These are phyloP conservation scores for Aspergillus chevalieri DNA, from an alignment of 2,329 filamentous ascomycete genomes.

Conservation along the genomic window DNA sequence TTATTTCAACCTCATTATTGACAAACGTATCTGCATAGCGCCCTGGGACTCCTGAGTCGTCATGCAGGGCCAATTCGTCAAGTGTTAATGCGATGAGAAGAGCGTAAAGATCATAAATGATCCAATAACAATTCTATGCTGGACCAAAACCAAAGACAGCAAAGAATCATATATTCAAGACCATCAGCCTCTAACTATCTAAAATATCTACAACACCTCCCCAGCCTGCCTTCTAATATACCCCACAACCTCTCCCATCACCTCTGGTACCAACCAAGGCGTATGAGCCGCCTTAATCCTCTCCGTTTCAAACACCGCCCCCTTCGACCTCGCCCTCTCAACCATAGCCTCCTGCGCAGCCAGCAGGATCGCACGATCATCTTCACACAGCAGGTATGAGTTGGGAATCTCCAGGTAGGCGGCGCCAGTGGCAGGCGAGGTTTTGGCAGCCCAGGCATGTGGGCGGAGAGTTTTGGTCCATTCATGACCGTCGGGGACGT, in stretches of 20 bases:
- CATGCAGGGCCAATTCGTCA: no score
- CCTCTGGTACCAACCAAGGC: conserved; percentile 21
- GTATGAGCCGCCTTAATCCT: conserved; percentile 22
- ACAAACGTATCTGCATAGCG: no score
- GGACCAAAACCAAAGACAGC: no score
- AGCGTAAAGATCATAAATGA: no score
- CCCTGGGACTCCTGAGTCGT: no score
- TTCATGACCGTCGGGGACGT: conserved; percentile 21
- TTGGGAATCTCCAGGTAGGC: conserved; percentile 21
- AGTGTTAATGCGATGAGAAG: no score
- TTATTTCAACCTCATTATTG: no score
- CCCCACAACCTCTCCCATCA: conserved; percentile 13
- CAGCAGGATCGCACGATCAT: conserved; percentile 25
- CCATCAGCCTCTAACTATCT: no score
- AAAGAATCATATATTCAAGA: no score
- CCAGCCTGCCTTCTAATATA: conserved; percentile 15
- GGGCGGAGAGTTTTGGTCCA: conserved; percentile 25
- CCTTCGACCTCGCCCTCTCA: conserved; percentile 20
- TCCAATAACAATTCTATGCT: no score
- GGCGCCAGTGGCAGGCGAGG: conserved; percentile 18
- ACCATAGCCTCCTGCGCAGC: conserved; percentile 27
- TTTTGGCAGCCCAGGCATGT: conserved; percentile 25
- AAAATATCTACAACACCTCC: neutral
- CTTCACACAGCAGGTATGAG: conserved; percentile 23
- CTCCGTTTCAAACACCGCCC: conserved; percentile 24